Evolutionary conservation across 176 grass and related monocot genomes (phyloP).

Genomic region (Phoenix dactylifera): DNA sequence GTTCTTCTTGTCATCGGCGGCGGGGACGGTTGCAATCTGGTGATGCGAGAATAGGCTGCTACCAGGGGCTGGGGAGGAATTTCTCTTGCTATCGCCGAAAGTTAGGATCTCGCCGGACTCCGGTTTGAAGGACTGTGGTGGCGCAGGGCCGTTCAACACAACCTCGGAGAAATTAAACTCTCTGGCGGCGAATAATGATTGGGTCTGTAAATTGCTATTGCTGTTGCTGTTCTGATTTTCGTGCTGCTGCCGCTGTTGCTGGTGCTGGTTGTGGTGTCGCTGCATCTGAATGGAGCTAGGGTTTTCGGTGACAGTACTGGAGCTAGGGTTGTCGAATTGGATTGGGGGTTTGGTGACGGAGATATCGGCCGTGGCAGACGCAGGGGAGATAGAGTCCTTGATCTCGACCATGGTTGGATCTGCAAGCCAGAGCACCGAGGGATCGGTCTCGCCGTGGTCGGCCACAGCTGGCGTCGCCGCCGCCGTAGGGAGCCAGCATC

Average conservation of each 20-base stretch:
- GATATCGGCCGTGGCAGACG: constrained; percentile 32
- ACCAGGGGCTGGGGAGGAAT: constrained; percentile 35
- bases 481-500: neutral
- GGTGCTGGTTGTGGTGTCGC: neutral
- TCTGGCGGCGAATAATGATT: constrained; percentile 46
- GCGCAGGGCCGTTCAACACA: constrained; percentile 32
- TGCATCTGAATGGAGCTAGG: constrained; percentile 38
- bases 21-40: constrained; percentile 24
- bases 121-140: constrained; percentile 58
- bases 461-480: constrained; percentile 3
- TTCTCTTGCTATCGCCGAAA: constrained; percentile 53
- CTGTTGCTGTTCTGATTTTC: constrained; percentile 24
- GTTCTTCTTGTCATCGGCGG: constrained; percentile 33
- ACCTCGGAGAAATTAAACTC: constrained; percentile 87
- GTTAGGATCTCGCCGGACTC: constrained; percentile 77
- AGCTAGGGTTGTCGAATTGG: constrained; percentile 72
- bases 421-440: constrained; percentile 75
- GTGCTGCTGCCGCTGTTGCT: neutral
- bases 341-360: constrained; percentile 71
- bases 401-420: constrained; percentile 52
- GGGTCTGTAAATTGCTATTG: constrained; percentile 8
- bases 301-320: constrained; percentile 71
- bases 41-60: constrained; percentile 77
- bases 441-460: constrained; percentile 57
- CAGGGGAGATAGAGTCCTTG: constrained; percentile 46